Evolutionary conservation across 768 basidiomycete species (phyloP).

Genomic region (Tylopilus balloui): DNA sequence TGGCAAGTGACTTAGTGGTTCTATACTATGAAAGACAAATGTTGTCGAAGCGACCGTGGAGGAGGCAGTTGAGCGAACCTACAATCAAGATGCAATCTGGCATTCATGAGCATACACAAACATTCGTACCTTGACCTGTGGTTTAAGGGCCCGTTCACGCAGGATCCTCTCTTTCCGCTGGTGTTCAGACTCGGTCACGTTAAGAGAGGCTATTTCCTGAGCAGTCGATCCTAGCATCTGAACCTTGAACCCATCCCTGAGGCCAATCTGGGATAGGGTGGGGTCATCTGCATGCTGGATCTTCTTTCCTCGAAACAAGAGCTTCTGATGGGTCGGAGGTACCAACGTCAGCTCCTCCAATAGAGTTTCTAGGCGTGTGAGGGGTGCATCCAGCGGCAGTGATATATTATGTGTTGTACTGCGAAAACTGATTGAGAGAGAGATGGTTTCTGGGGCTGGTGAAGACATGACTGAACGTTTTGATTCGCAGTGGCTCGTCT

Average conservation of each 20-base stretch:
- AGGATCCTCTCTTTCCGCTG: constrained; percentile 55
- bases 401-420: constrained; percentile 47
- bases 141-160: constrained; percentile 52
- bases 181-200: constrained; percentile 53
- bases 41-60: constrained; percentile 35
- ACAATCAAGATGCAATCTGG: neutral
- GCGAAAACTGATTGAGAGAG: constrained; percentile 40
- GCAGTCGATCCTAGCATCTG: constrained; percentile 67
- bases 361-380: constrained; percentile 46
- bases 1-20: constrained; percentile 61
- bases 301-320: constrained; percentile 68
- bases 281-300: constrained; percentile 26
- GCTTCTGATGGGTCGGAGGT: constrained; percentile 62
- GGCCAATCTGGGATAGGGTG: constrained; percentile 44
- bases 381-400: constrained; percentile 44
- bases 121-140: constrained; percentile 51
- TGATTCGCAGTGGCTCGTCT: neutral
- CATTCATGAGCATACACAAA: neutral
- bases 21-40: constrained; percentile 62
- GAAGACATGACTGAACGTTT: constrained; percentile 20
- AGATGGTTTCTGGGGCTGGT: constrained; percentile 7
- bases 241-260: constrained; percentile 61
- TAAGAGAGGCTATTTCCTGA: constrained; percentile 52
- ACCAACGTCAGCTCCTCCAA: constrained; percentile 65
- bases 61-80: constrained; percentile 56